Percentiles rank a stretch among this genome's conserved stretches.
phyloP scores from a whole-genome alignment of 768 basidiomycete genomes.

The Russula sp. region DNA sequence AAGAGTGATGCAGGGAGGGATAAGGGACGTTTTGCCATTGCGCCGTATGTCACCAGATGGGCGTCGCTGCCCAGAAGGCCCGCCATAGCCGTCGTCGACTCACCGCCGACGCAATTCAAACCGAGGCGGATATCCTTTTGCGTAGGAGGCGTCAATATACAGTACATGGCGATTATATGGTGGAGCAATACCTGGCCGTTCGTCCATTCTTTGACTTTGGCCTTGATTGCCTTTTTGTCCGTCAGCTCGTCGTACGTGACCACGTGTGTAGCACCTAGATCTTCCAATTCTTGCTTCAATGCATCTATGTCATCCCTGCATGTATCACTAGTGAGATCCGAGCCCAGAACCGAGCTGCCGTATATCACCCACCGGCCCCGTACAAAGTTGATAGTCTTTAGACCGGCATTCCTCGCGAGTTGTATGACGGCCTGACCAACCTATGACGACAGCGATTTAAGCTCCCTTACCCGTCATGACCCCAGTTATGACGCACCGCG shows the following conservation, averaged over 20 bases:
- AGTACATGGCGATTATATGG: not conserved
- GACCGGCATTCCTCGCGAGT: conserved; percentile 62
- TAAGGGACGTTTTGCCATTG: conserved; percentile 82
- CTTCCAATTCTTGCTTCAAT: conserved; percentile 45
- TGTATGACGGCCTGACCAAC: conserved; percentile 85
- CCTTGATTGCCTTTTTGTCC: conserved; percentile 44
- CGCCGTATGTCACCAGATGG: conserved; percentile 82
- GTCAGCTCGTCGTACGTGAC: conserved; percentile 70
- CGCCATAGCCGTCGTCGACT: conserved; percentile 62
- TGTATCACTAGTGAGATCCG: not conserved
- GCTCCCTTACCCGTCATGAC: not conserved
- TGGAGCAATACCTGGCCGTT: conserved; percentile 45
- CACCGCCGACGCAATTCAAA: conserved; percentile 60
- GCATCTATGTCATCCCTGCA: conserved; percentile 47
- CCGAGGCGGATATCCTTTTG: conserved; percentile 40
- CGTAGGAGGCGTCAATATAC: not conserved
- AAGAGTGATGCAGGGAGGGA: conserved; percentile 70
- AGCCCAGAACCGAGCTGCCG: not conserved
- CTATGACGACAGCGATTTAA: conserved; percentile 30
- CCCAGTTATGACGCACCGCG: conserved; percentile 45
- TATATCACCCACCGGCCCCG: conserved; percentile 50
- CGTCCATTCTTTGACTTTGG: conserved; percentile 59
- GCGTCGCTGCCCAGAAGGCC: conserved; percentile 59
- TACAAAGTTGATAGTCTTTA: conserved; percentile 79
- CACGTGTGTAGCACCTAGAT: conserved; percentile 70